Conservation (phyloP, 352 stramenopile species). For the Thraustochytrium sp. region DNA sequence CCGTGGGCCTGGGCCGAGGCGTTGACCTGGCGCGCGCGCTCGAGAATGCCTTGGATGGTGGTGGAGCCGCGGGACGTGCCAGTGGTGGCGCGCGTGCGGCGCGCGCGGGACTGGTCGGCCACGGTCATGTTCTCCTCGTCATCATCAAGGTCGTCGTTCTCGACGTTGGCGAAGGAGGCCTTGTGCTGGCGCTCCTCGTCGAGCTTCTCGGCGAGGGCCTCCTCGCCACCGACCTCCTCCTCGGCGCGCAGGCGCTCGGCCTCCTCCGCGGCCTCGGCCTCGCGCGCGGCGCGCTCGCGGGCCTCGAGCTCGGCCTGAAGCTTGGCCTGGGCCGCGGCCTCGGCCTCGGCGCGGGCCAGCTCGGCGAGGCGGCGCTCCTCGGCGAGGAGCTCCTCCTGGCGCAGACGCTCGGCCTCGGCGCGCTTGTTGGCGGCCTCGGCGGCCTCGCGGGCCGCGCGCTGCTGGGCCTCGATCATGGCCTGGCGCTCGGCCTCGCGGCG, state of each 20-base stretch:
- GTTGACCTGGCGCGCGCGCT: neutral
- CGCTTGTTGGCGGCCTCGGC: neutral
- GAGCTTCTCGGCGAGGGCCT: neutral
- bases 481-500: neutral
- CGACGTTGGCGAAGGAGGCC: neutral
- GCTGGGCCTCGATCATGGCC: neutral
- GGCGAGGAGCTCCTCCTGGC: neutral
- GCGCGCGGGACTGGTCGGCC: neutral
- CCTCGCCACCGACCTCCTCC: neutral
- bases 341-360: neutral
- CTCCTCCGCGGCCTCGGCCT: neutral
- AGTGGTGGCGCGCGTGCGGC: neutral
- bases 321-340: neutral
- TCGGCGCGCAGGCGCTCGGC: neutral
- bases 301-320: neutral
- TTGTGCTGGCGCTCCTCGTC: neutral
- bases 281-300: neutral
- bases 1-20: neutral
- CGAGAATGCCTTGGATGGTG: neutral
- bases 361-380: neutral
- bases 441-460: neutral
- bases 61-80: too few species aligned
- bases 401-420: neutral
- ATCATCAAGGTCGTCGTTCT: slow-evolving; percentile 1
- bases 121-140: neutral